A percentile compares a stretch with the other conserved stretches of the same genome.
Conservation (phyloP, 352 stramenopile species). For the Hyaloperonospora arabidopsidis region DNA sequence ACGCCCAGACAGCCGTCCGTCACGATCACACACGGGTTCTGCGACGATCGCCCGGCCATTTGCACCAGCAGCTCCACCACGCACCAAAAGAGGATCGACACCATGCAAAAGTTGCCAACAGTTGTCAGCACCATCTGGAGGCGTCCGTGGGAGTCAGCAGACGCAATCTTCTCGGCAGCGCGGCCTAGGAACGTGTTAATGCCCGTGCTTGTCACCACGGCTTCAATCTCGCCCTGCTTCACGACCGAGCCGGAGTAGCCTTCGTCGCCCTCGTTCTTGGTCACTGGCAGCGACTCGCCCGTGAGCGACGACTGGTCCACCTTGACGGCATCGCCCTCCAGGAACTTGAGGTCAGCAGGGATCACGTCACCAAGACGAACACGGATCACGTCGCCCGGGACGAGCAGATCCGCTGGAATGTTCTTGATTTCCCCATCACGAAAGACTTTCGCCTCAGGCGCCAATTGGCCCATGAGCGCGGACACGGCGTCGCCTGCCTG, state of each 20-base stretch:
- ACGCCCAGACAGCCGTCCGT: constrained; percentile 59
- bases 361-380: constrained; percentile 87
- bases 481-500: constrained; percentile 84
- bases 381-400: constrained; percentile 66
- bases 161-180: constrained; percentile 73
- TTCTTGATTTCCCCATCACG: constrained; percentile 75
- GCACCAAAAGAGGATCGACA: constrained; percentile 82
- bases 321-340: constrained; percentile 74
- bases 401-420: constrained; percentile 52
- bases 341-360: constrained; percentile 86
- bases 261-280: constrained; percentile 69
- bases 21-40: constrained; percentile 84
- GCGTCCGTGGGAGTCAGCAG: constrained; percentile 66
- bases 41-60: constrained; percentile 50
- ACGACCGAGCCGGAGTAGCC: constrained; percentile 80
- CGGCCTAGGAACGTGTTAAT: constrained; percentile 88
- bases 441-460: constrained; percentile 78
- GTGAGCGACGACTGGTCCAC: constrained; percentile 90
- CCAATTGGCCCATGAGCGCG: constrained; percentile 83
- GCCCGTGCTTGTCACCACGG: constrained; percentile 83
- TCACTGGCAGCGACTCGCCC: constrained; percentile 90
- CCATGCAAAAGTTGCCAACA: constrained; percentile 89
- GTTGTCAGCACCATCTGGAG: constrained; percentile 89
- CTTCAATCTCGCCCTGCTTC: constrained; percentile 87
- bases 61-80: constrained; percentile 82